Conservation (phyloP, 2,329 filamentous ascomycete species). For the Talaromyces sp. region DNA sequence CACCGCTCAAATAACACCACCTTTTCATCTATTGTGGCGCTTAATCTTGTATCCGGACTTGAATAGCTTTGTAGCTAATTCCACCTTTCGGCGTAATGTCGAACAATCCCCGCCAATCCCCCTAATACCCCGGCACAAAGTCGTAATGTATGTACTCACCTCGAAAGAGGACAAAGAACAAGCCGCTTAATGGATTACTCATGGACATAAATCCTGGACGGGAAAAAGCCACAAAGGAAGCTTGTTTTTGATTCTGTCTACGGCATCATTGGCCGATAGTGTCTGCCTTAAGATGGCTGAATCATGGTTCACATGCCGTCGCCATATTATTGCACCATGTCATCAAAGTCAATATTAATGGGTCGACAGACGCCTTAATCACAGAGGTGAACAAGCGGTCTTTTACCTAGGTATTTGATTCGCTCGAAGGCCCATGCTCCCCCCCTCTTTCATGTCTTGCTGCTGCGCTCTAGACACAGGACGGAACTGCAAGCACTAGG, state of each 20-base stretch:
- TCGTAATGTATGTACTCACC: background rate
- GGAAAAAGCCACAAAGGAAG: conserved; percentile 6
- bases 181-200: background rate
- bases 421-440: background rate
- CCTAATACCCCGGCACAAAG: background rate
- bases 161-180: conserved; percentile 9
- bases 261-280: conserved; percentile 5
- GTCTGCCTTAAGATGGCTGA: background rate
- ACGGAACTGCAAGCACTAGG: background rate
- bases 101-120: background rate
- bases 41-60: background rate
- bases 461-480: background rate
- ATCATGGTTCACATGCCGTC: background rate
- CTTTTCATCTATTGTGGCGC: background rate
- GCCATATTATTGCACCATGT: background rate
- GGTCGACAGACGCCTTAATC: background rate
- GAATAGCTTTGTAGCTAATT: background rate
- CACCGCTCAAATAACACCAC: background rate
- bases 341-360: background rate
- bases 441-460: background rate
- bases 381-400: background rate
- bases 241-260: conserved; percentile 1
- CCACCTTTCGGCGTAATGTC: background rate
- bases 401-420: background rate
- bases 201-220: background rate